Conservation (phyloP, 2,329 filamentous ascomycete species). For the Microdochium nivale region DNA sequence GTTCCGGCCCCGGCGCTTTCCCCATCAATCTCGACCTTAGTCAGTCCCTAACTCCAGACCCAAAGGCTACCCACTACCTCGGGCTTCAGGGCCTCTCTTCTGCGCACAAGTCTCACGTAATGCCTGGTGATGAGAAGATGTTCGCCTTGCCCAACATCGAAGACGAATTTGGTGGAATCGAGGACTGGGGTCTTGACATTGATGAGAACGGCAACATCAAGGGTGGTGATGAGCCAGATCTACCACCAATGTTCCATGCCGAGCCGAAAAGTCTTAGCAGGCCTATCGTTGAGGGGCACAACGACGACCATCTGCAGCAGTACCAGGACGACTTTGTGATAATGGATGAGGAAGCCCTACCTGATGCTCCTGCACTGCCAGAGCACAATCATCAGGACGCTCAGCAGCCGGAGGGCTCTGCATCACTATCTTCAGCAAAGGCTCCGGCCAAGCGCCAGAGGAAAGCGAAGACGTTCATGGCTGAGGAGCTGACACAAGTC, state of each 20-base stretch:
- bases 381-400: slow-evolving; percentile 12
- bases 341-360: slow-evolving; percentile 27
- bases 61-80: slow-evolving; percentile 9
- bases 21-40: slow-evolving; percentile 14
- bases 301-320: slow-evolving; percentile 3
- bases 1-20: slow-evolving; percentile 8
- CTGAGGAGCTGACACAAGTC: slow-evolving; percentile 24
- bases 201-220: slow-evolving; percentile 42
- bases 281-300: slow-evolving; percentile 12
- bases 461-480: slow-evolving; percentile 10
- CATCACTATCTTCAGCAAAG: slow-evolving; percentile 4
- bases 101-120: slow-evolving; percentile 11
- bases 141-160: slow-evolving; percentile 20
- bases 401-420: slow-evolving; percentile 8
- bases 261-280: not conserved
- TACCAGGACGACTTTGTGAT: slow-evolving; percentile 21
- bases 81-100: slow-evolving; percentile 18
- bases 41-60: slow-evolving; percentile 12
- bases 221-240: slow-evolving; percentile 32
- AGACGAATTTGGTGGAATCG: slow-evolving; percentile 27
- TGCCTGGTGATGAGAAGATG: slow-evolving; percentile 13
- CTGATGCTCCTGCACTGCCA: slow-evolving; percentile 26
- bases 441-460: slow-evolving; percentile 12
- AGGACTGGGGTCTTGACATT: slow-evolving; percentile 38
- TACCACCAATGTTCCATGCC: slow-evolving; percentile 26